Evolutionary conservation across 2,329 filamentous ascomycete genomes (phyloP), one percentile per base, ranked within the genome.

Genomic region (Fusarium nisikadoi): DNA sequence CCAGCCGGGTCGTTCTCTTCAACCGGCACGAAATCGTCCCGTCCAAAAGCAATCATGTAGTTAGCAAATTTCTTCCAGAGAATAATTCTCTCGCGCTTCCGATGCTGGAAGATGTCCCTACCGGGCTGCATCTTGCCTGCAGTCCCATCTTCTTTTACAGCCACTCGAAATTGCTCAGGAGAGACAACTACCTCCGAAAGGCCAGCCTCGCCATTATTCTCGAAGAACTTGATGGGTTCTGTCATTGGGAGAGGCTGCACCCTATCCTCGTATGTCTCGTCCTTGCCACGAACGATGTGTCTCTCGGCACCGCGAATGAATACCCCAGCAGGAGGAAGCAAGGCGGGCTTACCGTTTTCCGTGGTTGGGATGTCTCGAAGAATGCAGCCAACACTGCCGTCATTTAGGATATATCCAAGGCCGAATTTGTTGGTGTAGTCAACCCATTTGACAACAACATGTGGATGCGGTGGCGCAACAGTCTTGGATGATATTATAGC

Each of bases 381-480:
- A 53, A 92, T 89, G 72, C 92, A 94, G 20, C 93, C 93, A 25
- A 95, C 91, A 69, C 91, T 94, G 35, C 93, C 93, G 72, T 95
- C 92, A 69, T 93, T 93, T 59, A 96, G 84, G 64, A 95, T 94
- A 77, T 95, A 96, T 39, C 93, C 93, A 20, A 96, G 86, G 17
- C 93, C 93, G 79, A 94, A 94, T 79, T 94, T 94, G 81, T 94
- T 94, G 65, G 93, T 94, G 80, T 96, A 96, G 79, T 96, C 93
- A 11, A 96, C 93, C 93, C 93, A 96, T 78, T 95, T 94, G 16
- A 92, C 88, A 17, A 92, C 90, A 47, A 92, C 88, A 78, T 90
- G 82, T 78, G 92, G 87, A 78, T 91, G 80, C 68, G 90, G 78
- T 78, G 87, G 83, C 61, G 86, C 80, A 69, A 86, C 81, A 64